These are phyloP conservation scores for Scedosporium aurantiacum DNA, from an alignment of 2,329 filamentous ascomycete species.

Conservation along the genomic window DNA sequence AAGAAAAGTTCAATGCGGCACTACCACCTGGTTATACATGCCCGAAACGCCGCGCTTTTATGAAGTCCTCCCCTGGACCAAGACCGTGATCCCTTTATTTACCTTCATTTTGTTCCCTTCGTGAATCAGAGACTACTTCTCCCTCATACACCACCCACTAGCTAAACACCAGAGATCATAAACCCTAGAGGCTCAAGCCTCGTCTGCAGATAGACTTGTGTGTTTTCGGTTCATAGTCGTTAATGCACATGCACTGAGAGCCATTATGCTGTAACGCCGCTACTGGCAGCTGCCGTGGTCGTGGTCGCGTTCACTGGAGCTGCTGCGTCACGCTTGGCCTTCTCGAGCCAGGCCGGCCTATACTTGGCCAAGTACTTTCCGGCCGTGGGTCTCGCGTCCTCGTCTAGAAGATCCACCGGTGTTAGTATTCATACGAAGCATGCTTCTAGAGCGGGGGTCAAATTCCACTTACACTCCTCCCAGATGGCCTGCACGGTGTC, in stretches of 20 bases:
- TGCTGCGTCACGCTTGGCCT: slow-evolving; percentile 12
- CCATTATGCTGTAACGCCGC: background rate
- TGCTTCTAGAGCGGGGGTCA: background rate
- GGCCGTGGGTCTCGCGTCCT: slow-evolving; percentile 52
- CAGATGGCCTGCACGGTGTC: slow-evolving; percentile 58
- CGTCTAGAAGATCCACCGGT: slow-evolving; percentile 27
- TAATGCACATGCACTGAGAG: background rate
- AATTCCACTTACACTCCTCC: slow-evolving; percentile 45
- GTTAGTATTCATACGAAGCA: slow-evolving; percentile 1
- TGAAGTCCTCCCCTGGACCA: no score
- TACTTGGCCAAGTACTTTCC: slow-evolving; percentile 52
- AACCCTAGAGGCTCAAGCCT: no score
- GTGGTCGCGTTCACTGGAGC: background rate
- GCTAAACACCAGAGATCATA: no score
- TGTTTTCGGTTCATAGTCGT: no score
- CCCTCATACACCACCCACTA: no score
- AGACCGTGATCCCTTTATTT: no score
- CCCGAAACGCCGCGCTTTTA: no score
- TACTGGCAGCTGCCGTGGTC: background rate
- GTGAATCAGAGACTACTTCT: no score
- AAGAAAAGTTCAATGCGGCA: no score
- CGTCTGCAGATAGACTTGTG: no score
- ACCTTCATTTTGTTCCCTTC: no score
- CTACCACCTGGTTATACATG: no score
- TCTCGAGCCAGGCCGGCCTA: slow-evolving; percentile 41